Evolutionary conservation across 2,329 filamentous ascomycete genomes (phyloP), one percentile per base, ranked within the genome.

Genomic region (Nemania diffusa): DNA sequence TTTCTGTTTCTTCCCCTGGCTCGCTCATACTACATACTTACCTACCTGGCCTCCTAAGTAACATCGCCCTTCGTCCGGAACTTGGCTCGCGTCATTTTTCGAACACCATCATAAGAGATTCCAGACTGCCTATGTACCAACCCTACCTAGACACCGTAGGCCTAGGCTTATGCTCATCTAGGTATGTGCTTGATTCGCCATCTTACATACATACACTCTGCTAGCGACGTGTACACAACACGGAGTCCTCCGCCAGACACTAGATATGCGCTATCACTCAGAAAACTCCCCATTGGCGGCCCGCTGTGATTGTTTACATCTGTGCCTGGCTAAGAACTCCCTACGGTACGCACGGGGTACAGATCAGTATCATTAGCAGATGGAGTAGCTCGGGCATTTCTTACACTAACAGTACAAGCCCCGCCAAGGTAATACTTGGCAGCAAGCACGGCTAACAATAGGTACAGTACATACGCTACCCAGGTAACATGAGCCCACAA

Each of bases 301-400:
- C 48, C 44, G 48, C 53, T 8, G n/a, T 40, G 46, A 59, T 66
- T 62, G 40, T 58, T 57, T 32, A 52, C 58, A 66, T 57, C 52
- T 61, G 51, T 65, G 57, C 64, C 58, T 66, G 37, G 57, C 53
- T 66, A 53, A 22, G 15, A 53, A 62, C n/a, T n/a, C n/a, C n/a
- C 58, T 58, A 53, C 53, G 58, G 53, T 20, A 67, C 59, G 55
- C 37, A 67, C 51, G 65, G 60, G 56, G 56, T 56, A 67, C 59
- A 67, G 53, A 42, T 60, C 42, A 60, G 52, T 34, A 26, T 42
- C n/a, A 44, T 44, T 58, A 34, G 46, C 46, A 66, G 53, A 48
- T 42, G 26, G 56, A 24, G 44, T 51, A 44, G 64, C 58, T 67
- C 64, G 59, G 59, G 63, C 53, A 57, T 57, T 56, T 59, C 48